Percentiles rank a stretch among this genome's conserved stretches.
phyloP scores from a whole-genome alignment of 352 stramenopile species.

The Ophiocytium majus region DNA sequence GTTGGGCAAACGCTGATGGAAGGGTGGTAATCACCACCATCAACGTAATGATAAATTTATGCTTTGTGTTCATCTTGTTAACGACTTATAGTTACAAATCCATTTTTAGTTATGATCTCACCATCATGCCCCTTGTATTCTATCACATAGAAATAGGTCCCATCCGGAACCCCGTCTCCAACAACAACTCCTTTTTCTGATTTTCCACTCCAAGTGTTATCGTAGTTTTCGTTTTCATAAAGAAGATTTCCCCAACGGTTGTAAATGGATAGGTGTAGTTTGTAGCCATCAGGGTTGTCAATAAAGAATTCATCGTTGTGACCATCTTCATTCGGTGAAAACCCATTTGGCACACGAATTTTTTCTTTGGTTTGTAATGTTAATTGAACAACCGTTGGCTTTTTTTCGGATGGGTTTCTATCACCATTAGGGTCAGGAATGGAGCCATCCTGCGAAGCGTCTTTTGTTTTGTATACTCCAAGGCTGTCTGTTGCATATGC shows the following conservation, averaged over 20 bases:
- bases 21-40: background rate
- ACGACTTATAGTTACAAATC: background rate
- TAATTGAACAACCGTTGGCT: background rate
- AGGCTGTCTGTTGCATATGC: background rate
- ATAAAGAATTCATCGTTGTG: background rate
- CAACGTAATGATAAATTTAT: background rate
- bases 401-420: background rate
- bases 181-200: background rate
- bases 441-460: background rate
- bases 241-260: conserved; percentile 3
- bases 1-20: background rate
- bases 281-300: background rate
- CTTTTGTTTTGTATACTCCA: background rate
- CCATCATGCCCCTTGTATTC: background rate
- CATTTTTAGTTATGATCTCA: background rate
- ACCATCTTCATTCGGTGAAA: conserved; percentile 1
- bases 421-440: conserved; percentile 4
- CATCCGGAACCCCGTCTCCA: background rate
- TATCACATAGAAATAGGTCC: conserved; percentile 7
- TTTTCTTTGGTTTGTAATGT: too few species aligned
- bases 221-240: background rate
- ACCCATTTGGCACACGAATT: background rate
- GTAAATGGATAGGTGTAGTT: background rate
- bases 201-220: conserved; percentile 3
- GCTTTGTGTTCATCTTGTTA: background rate